Evolutionary conservation across 2,329 filamentous ascomycete species (phyloP).

Genomic region (Fusarium duplospermum): DNA sequence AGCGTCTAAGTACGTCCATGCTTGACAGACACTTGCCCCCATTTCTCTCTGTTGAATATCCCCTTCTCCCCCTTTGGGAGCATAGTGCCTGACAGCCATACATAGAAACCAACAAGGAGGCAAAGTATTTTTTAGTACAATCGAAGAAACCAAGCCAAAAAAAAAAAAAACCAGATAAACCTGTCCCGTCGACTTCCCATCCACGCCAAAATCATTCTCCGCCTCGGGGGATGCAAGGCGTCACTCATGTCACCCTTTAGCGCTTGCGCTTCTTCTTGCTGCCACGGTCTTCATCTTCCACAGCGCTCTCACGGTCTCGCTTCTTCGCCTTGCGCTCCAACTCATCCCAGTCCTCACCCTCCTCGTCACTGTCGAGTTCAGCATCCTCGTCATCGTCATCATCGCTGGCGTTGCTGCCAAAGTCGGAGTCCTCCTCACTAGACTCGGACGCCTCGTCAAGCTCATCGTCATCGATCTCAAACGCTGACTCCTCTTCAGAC

Average conservation of each 20-base stretch:
- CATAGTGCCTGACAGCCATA: constrained; percentile 2
- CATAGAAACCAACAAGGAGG: constrained; percentile 12
- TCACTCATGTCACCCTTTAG: constrained; percentile 31
- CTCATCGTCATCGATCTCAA: constrained; percentile 90
- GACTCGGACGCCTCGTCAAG: constrained; percentile 83
- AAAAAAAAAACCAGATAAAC: not conserved
- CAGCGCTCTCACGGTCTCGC: constrained; percentile 74
- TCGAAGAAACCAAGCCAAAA: constrained; percentile 22
- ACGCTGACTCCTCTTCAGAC: constrained; percentile 90
- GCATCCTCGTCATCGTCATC: constrained; percentile 79
- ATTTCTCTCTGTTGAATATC: not conserved
- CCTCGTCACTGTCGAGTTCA: constrained; percentile 76
- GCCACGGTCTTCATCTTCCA: constrained; percentile 72
- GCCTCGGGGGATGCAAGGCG: not conserved
- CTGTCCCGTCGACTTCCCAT: constrained; percentile 4
- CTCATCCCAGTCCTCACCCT: constrained; percentile 93
- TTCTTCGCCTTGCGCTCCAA: constrained; percentile 91
- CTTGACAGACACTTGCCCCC: not conserved
- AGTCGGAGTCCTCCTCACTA: constrained; percentile 88
- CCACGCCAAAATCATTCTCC: constrained; percentile 9
- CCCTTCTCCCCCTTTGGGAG: not conserved
- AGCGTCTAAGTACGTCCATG: constrained; percentile 2
- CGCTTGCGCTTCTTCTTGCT: constrained; percentile 69
- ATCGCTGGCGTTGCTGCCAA: constrained; percentile 87
- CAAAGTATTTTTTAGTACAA: constrained; percentile 33